These are phyloP conservation scores for Chaetomium fimeti DNA, from an alignment of 495 filamentous ascomycete species.

Conservation along the genomic window DNA sequence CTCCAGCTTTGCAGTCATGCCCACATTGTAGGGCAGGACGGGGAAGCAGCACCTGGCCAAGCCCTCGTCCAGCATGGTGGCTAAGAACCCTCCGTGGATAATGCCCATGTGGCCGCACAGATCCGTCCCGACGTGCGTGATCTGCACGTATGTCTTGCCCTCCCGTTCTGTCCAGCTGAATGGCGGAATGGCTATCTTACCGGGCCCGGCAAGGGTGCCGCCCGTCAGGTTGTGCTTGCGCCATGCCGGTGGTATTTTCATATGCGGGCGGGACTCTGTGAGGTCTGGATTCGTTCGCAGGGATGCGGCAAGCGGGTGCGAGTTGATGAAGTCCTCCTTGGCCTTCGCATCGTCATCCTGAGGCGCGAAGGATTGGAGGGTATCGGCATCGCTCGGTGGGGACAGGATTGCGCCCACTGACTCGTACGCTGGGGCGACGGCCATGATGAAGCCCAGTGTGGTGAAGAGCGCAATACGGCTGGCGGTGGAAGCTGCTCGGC, in stretches of 20 bases:
- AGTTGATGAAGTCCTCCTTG: constrained; percentile 70
- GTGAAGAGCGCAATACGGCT: constrained; percentile 46
- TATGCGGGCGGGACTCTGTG: constrained; percentile 77
- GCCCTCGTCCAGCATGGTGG: constrained; percentile 90
- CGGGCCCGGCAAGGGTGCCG: constrained; percentile 72
- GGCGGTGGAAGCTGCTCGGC: constrained; percentile 34
- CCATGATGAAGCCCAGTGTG: constrained; percentile 55
- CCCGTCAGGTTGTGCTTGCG: constrained; percentile 75
- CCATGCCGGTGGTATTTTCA: constrained; percentile 71
- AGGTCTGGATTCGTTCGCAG: constrained; percentile 68
- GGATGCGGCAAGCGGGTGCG: constrained; percentile 65
- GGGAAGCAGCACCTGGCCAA: constrained; percentile 88
- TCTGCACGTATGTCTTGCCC: constrained; percentile 69
- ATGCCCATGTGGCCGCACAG: constrained; percentile 91
- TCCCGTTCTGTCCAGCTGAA: constrained; percentile 67
- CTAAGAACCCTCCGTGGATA: constrained; percentile 86
- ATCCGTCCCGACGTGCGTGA: constrained; percentile 76
- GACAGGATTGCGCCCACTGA: constrained; percentile 49
- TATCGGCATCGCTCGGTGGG: constrained; percentile 68
- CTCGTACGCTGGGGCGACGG: constrained; percentile 47
- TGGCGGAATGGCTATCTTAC: constrained; percentile 79
- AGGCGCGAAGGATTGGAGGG: constrained; percentile 64
- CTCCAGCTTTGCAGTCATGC: constrained; percentile 85
- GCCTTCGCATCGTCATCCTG: constrained; percentile 57
- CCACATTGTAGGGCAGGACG: constrained; percentile 83